Evolutionary conservation across 129 eudicot species (phyloP).

Genomic region (Glebionis coronaria): DNA sequence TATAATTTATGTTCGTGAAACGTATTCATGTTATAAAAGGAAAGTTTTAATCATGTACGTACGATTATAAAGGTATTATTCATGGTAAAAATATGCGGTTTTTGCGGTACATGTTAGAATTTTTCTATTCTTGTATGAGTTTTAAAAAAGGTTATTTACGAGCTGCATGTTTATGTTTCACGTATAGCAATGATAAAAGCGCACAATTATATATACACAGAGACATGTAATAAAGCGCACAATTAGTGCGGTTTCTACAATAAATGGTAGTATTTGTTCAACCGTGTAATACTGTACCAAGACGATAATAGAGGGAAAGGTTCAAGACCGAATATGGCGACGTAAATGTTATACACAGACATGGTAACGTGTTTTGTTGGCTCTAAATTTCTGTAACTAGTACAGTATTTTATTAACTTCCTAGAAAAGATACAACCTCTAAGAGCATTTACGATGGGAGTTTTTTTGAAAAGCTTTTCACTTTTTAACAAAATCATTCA

Average conservation of each 20-base stretch:
- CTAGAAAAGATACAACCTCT: too few species aligned
- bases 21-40: too few species aligned
- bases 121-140: too few species aligned
- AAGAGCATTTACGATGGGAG: too few species aligned
- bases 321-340: slow-evolving; percentile 1
- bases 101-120: too few species aligned
- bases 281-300: not conserved
- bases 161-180: not conserved
- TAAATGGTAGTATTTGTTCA: not conserved
- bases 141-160: not conserved
- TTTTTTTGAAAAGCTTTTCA: too few species aligned
- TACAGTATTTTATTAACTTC: not conserved
- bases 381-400: slow-evolving; percentile 9
- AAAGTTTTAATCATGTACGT: too few species aligned
- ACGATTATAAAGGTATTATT: too few species aligned
- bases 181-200: not conserved
- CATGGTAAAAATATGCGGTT: too few species aligned
- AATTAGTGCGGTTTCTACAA: not conserved
- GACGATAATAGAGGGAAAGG: slow-evolving; percentile 12
- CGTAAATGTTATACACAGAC: slow-evolving; percentile 6
- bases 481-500: too few species aligned
- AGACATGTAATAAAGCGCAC: too few species aligned
- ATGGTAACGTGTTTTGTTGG: slow-evolving; percentile 30
- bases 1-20: too few species aligned
- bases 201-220: slow-evolving; percentile 1